These are phyloP conservation scores for Asterochloris sp. DNA, from an alignment of 139 green algal genomes.

Conservation along the genomic window DNA sequence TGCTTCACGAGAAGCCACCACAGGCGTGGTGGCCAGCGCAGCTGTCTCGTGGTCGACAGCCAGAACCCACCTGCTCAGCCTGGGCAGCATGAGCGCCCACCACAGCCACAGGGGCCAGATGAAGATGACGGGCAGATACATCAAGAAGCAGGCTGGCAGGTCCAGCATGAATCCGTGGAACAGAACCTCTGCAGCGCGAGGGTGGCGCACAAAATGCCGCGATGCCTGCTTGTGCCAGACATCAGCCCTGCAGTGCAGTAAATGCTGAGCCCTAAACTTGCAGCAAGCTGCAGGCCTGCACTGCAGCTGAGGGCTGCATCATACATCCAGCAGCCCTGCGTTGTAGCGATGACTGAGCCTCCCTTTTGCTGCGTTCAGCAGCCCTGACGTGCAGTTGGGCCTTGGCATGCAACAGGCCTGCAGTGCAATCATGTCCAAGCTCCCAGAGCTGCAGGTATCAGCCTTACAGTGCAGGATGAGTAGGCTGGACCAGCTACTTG, in stretches of 20 bases:
- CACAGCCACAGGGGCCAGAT: slow-evolving; percentile 13
- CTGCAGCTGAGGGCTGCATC: neutral
- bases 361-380: too few species aligned
- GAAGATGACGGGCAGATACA: slow-evolving; percentile 25
- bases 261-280: neutral
- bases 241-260: neutral
- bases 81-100: slow-evolving; percentile 17
- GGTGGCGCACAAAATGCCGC: neutral
- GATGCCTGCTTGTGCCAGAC: slow-evolving; percentile 2
- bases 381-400: too few species aligned
- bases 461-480: too few species aligned
- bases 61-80: neutral
- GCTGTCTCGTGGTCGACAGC: neutral
- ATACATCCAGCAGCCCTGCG: neutral
- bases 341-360: neutral
- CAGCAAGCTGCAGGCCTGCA: neutral
- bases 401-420: too few species aligned
- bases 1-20: neutral
- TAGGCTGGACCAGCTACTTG: too few species aligned
- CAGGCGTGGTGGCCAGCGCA: neutral
- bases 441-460: too few species aligned
- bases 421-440: too few species aligned
- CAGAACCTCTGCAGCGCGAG: neutral
- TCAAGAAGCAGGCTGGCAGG: slow-evolving; percentile 21
- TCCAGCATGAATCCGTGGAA: slow-evolving; percentile 3